phyloP scores from a whole-genome alignment of 164 flowering plant genomes.

The Vitis rupestris region DNA sequence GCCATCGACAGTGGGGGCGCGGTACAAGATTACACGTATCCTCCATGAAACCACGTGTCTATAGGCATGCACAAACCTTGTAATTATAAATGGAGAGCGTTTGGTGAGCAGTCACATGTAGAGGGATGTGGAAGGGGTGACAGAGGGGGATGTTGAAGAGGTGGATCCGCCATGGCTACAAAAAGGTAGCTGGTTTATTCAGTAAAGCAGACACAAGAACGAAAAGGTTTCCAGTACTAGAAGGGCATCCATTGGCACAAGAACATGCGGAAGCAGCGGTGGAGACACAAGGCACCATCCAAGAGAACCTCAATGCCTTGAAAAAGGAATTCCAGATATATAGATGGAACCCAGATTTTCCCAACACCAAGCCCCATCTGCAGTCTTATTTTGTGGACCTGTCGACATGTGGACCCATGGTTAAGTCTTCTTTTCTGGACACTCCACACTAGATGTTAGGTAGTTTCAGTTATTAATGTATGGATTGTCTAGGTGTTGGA shows the following conservation, averaged over 20 bases:
- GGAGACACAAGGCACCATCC: constrained; percentile 19
- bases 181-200: constrained; percentile 11
- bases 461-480: too few relatives aligned
- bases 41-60: constrained; percentile 2
- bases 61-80: neutral
- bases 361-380: constrained; percentile 50
- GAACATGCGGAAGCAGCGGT: constrained; percentile 45
- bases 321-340: constrained; percentile 69
- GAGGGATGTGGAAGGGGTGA: neutral
- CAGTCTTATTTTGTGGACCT: constrained; percentile 67
- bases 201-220: constrained; percentile 8
- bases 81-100: too few relatives aligned
- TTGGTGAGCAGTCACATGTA: neutral
- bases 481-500: constrained; percentile 58
- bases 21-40: constrained; percentile 4
- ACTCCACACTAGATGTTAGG: too few relatives aligned
- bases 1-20: too few relatives aligned
- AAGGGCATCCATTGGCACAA: constrained; percentile 48
- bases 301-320: constrained; percentile 1
- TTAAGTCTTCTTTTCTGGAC: constrained; percentile 8
- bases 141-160: constrained; percentile 17
- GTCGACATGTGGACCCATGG: constrained; percentile 74
- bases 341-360: constrained; percentile 67
- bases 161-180: constrained; percentile 19
- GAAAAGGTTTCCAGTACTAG: constrained; percentile 42